Percentiles rank a stretch among this genome's conserved stretches.
phyloP scores from a whole-genome alignment of 202 grass and related monocot species.

The Brachypodium distachyon region DNA sequence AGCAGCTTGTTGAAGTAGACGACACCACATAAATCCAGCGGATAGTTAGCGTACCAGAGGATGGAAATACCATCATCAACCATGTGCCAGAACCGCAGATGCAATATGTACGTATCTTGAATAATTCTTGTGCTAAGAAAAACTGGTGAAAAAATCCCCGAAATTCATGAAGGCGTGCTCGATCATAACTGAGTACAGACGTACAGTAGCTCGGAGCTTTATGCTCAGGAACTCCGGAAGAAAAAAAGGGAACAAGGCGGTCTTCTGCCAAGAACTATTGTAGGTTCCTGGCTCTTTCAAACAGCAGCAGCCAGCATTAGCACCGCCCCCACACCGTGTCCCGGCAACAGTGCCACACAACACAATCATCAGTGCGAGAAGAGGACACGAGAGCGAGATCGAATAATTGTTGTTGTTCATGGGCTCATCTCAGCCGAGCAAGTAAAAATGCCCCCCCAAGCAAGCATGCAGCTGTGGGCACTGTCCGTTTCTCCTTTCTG shows the following conservation, averaged over 20 bases:
- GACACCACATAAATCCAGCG: too few relatives aligned
- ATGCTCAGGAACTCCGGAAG: neutral
- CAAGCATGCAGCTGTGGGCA: neutral
- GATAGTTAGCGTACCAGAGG: too few relatives aligned
- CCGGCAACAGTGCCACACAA: neutral
- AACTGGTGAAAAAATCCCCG: neutral
- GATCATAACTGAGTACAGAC: neutral
- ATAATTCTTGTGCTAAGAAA: neutral
- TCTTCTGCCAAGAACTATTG: neutral
- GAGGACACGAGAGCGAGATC: neutral
- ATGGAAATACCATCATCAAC: too few relatives aligned
- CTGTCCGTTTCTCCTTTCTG: neutral
- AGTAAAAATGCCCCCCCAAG: too few relatives aligned
- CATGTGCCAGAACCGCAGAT: too few relatives aligned
- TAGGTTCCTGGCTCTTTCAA: neutral
- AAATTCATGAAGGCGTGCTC: neutral
- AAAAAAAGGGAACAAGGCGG: neutral
- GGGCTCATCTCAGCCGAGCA: too few relatives aligned
- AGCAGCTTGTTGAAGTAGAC: neutral
- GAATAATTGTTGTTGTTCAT: neutral
- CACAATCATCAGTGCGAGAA: neutral
- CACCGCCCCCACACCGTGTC: neutral
- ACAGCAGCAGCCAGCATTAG: neutral
- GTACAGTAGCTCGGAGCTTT: neutral
- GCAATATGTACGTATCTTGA: too few relatives aligned